Evolutionary conservation across 305 asterid genomes (phyloP).

Genomic region (Fraxinus floribunda): DNA sequence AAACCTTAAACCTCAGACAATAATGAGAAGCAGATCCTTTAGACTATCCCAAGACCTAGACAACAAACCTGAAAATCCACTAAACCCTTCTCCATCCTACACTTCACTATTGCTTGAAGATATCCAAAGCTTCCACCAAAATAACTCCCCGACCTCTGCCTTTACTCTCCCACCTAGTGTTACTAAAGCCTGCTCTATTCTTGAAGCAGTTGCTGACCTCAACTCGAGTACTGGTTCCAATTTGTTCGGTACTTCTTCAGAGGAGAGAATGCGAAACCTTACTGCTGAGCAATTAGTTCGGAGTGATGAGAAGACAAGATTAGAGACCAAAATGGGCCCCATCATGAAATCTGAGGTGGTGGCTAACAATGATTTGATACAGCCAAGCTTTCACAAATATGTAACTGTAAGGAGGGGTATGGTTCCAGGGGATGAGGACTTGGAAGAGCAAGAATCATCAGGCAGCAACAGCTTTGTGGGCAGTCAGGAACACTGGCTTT

Average conservation of each 20-base stretch:
- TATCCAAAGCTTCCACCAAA: slow-evolving; percentile 91
- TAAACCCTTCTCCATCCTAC: slow-evolving; percentile 59
- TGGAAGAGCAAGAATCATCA: slow-evolving; percentile 79
- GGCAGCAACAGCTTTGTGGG: slow-evolving; percentile 73
- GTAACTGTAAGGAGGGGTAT: slow-evolving; percentile 72
- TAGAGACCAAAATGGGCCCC: slow-evolving; percentile 12
- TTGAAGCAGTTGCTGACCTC: slow-evolving; percentile 93
- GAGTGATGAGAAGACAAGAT: slow-evolving; percentile 18
- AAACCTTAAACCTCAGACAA: slow-evolving; percentile 32
- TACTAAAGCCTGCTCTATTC: slow-evolving; percentile 80
- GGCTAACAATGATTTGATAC: slow-evolving; percentile 60
- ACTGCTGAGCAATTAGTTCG: slow-evolving; percentile 29
- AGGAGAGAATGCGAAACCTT: slow-evolving; percentile 37
- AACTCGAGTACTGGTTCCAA: slow-evolving; percentile 64
- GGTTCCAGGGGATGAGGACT: slow-evolving; percentile 33
- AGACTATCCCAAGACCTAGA: slow-evolving; percentile 75
- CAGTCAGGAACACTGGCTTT: slow-evolving; percentile 55
- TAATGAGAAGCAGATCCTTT: slow-evolving; percentile 64
- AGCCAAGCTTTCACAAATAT: slow-evolving; percentile 81
- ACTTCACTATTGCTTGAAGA: slow-evolving; percentile 77
- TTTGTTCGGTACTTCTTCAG: slow-evolving; percentile 35
- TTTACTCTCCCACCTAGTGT: slow-evolving; percentile 72
- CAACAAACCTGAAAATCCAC: slow-evolving; percentile 48
- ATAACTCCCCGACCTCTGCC: slow-evolving; percentile 33
- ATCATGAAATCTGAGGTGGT: slow-evolving; percentile 68